Evolutionary conservation across 306 rosid species (phyloP).

Genomic region (Citrullus mucosospermus): DNA sequence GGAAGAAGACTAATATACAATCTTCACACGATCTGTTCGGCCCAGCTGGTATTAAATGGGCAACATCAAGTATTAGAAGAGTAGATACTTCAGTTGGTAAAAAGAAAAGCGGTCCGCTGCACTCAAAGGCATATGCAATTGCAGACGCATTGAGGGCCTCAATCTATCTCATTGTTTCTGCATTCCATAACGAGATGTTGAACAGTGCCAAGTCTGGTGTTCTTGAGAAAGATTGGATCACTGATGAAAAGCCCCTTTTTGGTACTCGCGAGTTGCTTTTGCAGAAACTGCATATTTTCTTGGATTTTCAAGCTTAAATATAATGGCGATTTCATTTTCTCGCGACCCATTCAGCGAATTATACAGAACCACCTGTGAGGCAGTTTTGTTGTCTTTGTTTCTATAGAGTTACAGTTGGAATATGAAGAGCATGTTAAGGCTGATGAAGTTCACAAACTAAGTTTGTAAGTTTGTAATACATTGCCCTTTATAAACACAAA

Average conservation of each 20-base stretch:
- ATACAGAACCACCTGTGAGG: not conserved
- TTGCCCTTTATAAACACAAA: not conserved
- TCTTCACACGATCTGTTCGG: constrained; percentile 53
- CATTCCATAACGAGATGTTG: constrained; percentile 74
- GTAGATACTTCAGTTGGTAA: constrained; percentile 34
- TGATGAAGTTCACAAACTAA: not conserved
- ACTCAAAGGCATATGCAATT: constrained; percentile 70
- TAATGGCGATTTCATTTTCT: not conserved
- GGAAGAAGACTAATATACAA: constrained; percentile 69
- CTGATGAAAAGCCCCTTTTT: constrained; percentile 31
- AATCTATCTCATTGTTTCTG: constrained; percentile 62
- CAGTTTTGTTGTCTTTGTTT: constrained; percentile 5
- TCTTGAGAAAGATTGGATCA: constrained; percentile 82
- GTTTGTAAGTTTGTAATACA: not conserved
- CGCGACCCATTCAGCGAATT: not conserved
- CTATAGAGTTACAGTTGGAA: not conserved
- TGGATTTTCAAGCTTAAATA: constrained; percentile 51
- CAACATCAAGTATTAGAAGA: constrained; percentile 45
- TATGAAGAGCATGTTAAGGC: not conserved
- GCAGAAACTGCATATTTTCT: constrained; percentile 58
- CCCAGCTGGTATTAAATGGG: constrained; percentile 73
- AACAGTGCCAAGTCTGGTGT: constrained; percentile 60
- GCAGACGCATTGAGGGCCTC: constrained; percentile 74
- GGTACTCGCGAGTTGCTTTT: constrained; percentile 54
- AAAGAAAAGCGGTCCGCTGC: constrained; percentile 48